Evolutionary conservation across 2,329 filamentous ascomycete genomes (phyloP).

Genomic region (Rutstroemia sp.): DNA sequence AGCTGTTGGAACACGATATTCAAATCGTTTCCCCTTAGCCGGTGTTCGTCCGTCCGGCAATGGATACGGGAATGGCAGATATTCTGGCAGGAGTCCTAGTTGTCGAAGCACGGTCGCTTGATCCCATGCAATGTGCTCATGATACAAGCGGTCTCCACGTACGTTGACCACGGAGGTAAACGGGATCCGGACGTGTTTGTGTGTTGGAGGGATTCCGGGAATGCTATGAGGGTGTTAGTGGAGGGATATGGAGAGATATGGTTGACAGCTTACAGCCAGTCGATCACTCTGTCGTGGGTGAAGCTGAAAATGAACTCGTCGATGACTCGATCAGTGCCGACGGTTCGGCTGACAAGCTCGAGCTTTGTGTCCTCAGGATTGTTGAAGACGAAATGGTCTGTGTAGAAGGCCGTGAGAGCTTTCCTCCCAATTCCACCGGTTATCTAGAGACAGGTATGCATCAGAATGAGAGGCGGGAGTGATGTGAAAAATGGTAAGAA

Average conservation of each 20-base stretch:
- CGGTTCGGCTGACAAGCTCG: constrained; percentile 62
- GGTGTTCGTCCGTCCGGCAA: constrained; percentile 30
- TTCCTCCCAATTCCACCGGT: constrained; percentile 61
- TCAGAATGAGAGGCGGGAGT: no score
- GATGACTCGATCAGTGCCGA: constrained; percentile 64
- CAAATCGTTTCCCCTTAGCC: constrained; percentile 32
- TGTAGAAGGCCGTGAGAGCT: constrained; percentile 59
- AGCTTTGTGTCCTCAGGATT: constrained; percentile 62
- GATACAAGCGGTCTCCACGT: constrained; percentile 59
- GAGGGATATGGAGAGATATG: neutral
- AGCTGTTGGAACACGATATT: constrained; percentile 54
- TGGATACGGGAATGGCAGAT: constrained; percentile 39
- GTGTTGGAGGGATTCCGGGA: constrained; percentile 52
- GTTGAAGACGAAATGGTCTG: constrained; percentile 65
- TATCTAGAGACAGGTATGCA: constrained; percentile 11
- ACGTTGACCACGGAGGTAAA: constrained; percentile 60
- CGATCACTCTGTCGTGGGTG: constrained; percentile 54
- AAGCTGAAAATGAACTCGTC: constrained; percentile 63
- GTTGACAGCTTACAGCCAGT: constrained; percentile 55
- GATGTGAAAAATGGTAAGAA: no score
- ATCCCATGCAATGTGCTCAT: constrained; percentile 68
- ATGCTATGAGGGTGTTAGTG: constrained; percentile 32
- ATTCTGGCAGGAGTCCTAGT: constrained; percentile 44
- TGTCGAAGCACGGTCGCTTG: constrained; percentile 56
- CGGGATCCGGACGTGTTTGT: constrained; percentile 47